phyloP scores from a whole-genome alignment of 768 basidiomycete genomes.

The Suillus brevipes region DNA sequence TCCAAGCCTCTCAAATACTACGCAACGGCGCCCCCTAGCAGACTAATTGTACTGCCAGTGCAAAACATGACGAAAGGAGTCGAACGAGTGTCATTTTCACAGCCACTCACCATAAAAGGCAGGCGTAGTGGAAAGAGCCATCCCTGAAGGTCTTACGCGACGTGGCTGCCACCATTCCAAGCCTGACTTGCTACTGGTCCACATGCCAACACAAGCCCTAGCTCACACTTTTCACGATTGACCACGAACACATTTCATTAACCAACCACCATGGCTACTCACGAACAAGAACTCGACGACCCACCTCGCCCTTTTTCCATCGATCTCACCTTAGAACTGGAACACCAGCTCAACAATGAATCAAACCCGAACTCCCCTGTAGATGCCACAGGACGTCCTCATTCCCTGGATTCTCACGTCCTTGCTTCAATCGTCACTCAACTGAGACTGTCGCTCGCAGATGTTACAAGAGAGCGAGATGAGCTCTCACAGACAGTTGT shows the following conservation, averaged over 20 bases:
- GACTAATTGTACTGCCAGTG: neutral
- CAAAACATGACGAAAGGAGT: neutral
- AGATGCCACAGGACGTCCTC: slow-evolving; percentile 35
- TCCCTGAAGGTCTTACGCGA: slow-evolving; percentile 2
- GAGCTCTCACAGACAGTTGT: slow-evolving; percentile 56
- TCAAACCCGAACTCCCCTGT: slow-evolving; percentile 53
- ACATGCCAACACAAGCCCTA: slow-evolving; percentile 14
- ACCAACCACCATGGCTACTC: slow-evolving; percentile 31
- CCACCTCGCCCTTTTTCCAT: slow-evolving; percentile 53
- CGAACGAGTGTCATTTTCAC: neutral
- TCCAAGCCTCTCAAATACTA: neutral
- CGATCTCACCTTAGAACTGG: slow-evolving; percentile 78
- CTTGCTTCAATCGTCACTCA: slow-evolving; percentile 76
- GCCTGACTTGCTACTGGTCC: slow-evolving; percentile 1
- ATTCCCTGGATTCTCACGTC: slow-evolving; percentile 70
- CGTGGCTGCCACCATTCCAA: slow-evolving; percentile 9
- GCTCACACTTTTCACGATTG: slow-evolving; percentile 3
- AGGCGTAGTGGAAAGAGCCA: neutral
- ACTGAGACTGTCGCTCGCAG: slow-evolving; percentile 63
- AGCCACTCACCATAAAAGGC: slow-evolving; percentile 11
- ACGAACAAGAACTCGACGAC: slow-evolving; percentile 21
- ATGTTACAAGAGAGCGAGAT: slow-evolving; percentile 71
- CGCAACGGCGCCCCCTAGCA: neutral
- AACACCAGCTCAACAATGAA: slow-evolving; percentile 70
- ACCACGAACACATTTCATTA: neutral